A percentile compares a stretch with the other conserved stretches of the same genome.
Evolutionary conservation across 495 filamentous ascomycete genomes (phyloP).

Genomic region (Lasiosphaeris hirsuta): DNA sequence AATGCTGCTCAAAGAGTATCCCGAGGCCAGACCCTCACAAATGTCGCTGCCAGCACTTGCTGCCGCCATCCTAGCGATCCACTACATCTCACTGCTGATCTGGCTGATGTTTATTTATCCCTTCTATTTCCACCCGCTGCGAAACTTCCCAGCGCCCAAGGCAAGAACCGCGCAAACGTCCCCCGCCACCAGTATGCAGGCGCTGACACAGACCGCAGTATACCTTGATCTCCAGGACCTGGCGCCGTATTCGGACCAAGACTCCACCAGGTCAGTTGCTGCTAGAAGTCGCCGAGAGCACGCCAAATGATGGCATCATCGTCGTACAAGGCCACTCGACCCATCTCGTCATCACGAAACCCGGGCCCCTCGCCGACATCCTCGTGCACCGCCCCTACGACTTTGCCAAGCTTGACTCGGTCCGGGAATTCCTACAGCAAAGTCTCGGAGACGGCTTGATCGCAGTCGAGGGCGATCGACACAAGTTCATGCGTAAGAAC

Average conservation of each 20-base stretch:
- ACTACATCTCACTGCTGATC: conserved; percentile 4
- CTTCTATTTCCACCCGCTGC: conserved; percentile 7
- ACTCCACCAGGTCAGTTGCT: conserved; percentile 44
- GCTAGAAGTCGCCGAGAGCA: conserved; percentile 17
- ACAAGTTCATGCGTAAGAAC: conserved; percentile 74
- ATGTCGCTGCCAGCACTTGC: not conserved
- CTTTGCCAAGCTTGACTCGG: conserved; percentile 63
- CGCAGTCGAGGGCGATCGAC: conserved; percentile 77
- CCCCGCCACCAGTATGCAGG: not conserved
- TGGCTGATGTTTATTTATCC: conserved; percentile 8
- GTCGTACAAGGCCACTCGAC: conserved; percentile 62
- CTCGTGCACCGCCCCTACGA: conserved; percentile 67
- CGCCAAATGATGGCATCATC: conserved; percentile 79
- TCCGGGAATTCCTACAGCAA: conserved; percentile 57
- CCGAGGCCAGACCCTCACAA: not conserved
- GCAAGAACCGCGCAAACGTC: not conserved
- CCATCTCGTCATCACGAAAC: conserved; percentile 57
- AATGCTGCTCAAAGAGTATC: conserved; percentile 1
- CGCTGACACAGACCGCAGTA: not conserved
- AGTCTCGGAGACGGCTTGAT: conserved; percentile 72
- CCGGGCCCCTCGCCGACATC: conserved; percentile 63
- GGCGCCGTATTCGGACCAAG: conserved; percentile 1
- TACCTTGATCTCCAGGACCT: not conserved
- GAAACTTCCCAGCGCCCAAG: conserved; percentile 12
- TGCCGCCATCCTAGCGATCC: not conserved